Evolutionary conservation across 2,329 filamentous ascomycete species (phyloP).

Genomic region (Ophiostoma piceae): DNA sequence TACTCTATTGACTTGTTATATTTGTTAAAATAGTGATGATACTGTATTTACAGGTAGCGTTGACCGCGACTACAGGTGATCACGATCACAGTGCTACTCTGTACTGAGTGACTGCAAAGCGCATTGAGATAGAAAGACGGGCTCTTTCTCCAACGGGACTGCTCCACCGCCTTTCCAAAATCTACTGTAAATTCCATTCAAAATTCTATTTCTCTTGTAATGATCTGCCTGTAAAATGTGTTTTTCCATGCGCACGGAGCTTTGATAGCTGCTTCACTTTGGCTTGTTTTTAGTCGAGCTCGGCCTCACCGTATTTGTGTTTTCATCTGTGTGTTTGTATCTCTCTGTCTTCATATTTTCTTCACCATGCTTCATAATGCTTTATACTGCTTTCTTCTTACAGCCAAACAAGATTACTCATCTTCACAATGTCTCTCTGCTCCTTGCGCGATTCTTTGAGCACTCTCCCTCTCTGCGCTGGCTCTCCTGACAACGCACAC

Average conservation of each 20-base stretch:
- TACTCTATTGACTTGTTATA: neutral
- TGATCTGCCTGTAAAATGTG: neutral
- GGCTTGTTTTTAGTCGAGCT: neutral
- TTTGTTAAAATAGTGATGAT: neutral
- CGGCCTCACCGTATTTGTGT: neutral
- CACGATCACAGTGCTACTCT: no score
- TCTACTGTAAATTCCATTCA: neutral
- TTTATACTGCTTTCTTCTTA: no score
- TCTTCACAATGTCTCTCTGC: slow-evolving; percentile 11
- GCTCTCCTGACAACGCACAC: slow-evolving; percentile 13
- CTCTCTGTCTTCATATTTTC: neutral
- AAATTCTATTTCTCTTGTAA: neutral
- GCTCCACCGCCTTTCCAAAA: neutral
- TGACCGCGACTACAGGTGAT: neutral
- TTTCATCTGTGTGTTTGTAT: neutral
- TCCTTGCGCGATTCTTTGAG: neutral
- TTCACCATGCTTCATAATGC: neutral
- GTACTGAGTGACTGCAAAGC: no score
- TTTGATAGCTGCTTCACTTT: neutral
- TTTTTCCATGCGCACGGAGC: slow-evolving; percentile 8
- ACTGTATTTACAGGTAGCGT: neutral
- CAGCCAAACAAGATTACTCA: neutral
- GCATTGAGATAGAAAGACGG: neutral
- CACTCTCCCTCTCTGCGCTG: neutral
- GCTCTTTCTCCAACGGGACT: slow-evolving; percentile 8